Percentiles rank a stretch among this genome's conserved stretches.
Conservation (phyloP, 768 basidiomycete genomes). For the Paxillus rubicundulus region DNA sequence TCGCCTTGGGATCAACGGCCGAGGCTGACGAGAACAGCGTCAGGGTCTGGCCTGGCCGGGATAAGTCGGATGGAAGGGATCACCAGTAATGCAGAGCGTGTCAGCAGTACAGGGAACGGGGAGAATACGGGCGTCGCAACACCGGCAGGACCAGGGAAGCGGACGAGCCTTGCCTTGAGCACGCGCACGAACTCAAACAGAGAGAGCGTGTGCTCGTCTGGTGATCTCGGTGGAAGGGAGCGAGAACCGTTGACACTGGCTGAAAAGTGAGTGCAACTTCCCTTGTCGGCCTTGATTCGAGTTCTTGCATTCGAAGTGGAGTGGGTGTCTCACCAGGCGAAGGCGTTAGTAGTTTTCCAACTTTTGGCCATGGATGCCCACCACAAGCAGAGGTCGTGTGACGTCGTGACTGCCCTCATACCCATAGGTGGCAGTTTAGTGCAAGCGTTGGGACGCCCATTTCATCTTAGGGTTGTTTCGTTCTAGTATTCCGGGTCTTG, state of each 20-base stretch:
- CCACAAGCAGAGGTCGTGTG: no score
- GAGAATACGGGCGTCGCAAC: slow-evolving; percentile 4
- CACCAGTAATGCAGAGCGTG: slow-evolving; percentile 1
- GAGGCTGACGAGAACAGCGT: neutral
- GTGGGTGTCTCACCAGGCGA: no score
- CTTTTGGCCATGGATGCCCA: no score
- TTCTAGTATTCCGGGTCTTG: neutral
- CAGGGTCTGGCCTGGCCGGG: neutral
- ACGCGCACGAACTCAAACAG: slow-evolving; percentile 14
- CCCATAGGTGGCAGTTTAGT: no score
- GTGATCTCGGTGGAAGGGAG: slow-evolving; percentile 7
- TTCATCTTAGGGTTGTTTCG: no score
- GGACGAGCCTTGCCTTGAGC: slow-evolving; percentile 20
- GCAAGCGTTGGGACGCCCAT: no score
- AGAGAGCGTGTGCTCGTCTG: slow-evolving; percentile 20
- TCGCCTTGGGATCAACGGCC: slow-evolving; percentile 21
- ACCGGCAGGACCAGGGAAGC: neutral
- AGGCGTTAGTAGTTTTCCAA: no score
- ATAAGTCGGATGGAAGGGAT: neutral
- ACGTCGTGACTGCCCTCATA: no score
- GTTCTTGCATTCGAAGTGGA: neutral
- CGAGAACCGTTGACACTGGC: slow-evolving; percentile 58
- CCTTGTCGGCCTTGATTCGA: neutral
- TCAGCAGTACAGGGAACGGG: neutral
- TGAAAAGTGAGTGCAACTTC: slow-evolving; percentile 56